Conservation (phyloP, 2,329 filamentous ascomycete species). For the Raffaelea arxii region DNA sequence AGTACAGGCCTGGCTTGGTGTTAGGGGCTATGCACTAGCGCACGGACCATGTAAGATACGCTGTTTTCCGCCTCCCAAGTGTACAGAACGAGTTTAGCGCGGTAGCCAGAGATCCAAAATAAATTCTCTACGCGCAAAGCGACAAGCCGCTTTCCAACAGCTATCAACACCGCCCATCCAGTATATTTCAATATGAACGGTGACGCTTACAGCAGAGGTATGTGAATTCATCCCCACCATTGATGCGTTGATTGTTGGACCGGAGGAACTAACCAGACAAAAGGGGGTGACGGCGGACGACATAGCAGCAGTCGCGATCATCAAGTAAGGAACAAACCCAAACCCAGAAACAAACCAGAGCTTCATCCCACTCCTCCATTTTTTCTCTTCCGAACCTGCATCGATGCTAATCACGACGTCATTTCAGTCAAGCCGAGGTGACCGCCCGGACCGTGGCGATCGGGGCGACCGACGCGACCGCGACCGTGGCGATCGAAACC, state of each 20-base stretch:
- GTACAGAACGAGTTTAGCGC: too few species aligned
- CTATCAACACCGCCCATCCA: background rate
- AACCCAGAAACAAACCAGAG: background rate
- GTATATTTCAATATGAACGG: constrained; percentile 10
- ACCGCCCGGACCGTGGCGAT: constrained; percentile 17
- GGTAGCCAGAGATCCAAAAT: too few species aligned
- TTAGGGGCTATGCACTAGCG: too few species aligned
- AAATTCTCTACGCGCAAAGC: too few species aligned
- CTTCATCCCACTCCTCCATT: constrained; percentile 7
- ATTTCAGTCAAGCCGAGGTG: background rate
- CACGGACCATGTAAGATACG: too few species aligned
- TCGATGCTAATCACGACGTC: background rate
- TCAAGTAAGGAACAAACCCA: constrained; percentile 24
- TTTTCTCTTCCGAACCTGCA: too few species aligned
- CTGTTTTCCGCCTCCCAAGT: too few species aligned
- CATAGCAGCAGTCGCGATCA: constrained; percentile 46
- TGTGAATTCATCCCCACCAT: background rate
- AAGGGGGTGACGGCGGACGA: constrained; percentile 32
- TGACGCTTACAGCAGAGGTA: constrained; percentile 10
- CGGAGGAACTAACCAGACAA: background rate
- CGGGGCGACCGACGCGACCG: constrained; percentile 20
- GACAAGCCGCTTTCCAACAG: too few species aligned
- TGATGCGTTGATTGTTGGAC: constrained; percentile 4
- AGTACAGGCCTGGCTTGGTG: too few species aligned
- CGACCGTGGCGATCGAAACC: constrained; percentile 33